Conservation (phyloP, 768 basidiomycete genomes). For the Boletus patriciae region DNA sequence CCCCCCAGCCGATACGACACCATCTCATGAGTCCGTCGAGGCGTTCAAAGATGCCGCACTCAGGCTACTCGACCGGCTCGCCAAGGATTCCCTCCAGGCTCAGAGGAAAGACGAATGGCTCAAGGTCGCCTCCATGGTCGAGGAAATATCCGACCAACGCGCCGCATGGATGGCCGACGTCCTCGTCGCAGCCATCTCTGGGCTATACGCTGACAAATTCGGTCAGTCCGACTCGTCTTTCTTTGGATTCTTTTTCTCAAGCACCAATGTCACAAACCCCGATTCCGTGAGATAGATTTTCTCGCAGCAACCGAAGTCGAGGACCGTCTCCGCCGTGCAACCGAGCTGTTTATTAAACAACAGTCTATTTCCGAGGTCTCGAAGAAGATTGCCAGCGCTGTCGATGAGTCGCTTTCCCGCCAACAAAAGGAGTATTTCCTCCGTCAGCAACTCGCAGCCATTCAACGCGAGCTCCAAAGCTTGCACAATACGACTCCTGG, state of each 20-base stretch:
- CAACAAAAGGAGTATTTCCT: constrained; percentile 89
- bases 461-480: constrained; percentile 69
- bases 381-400: constrained; percentile 75
- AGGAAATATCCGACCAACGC: constrained; percentile 63
- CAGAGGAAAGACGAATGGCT: constrained; percentile 63
- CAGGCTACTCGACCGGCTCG: constrained; percentile 64
- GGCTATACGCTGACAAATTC: constrained; percentile 70
- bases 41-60: constrained; percentile 71
- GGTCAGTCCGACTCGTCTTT: constrained; percentile 43
- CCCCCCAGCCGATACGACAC: constrained; percentile 40
- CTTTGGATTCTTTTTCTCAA: neutral
- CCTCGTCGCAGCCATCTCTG: constrained; percentile 54
- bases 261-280: neutral
- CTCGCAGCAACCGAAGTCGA: constrained; percentile 59
- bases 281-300: constrained; percentile 44
- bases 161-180: constrained; percentile 79
- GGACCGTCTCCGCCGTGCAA: constrained; percentile 63
- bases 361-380: constrained; percentile 78
- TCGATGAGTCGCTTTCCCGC: constrained; percentile 82
- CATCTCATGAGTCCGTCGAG: constrained; percentile 54
- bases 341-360: constrained; percentile 71
- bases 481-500: constrained; percentile 41
- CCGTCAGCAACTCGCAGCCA: constrained; percentile 78
- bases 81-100: constrained; percentile 41
- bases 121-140: constrained; percentile 70